Evolutionary conservation across 139 green algal genomes (phyloP).

Genomic region (Nannochloris sp.): DNA sequence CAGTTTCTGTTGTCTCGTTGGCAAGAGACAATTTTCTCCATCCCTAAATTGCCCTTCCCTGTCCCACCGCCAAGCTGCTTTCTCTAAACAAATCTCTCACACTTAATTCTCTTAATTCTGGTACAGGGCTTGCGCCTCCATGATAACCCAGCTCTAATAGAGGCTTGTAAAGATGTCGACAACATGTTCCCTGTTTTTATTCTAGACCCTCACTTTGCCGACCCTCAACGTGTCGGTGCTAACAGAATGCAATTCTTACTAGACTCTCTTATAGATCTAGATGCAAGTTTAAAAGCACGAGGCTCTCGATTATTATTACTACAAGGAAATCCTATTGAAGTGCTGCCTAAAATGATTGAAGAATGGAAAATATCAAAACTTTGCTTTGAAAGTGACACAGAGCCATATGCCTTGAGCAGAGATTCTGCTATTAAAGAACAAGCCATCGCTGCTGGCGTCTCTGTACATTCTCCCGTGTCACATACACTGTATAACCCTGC

Average conservation of each 20-base stretch:
- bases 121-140: slow-evolving; percentile 76
- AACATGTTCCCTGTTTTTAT: slow-evolving; percentile 78
- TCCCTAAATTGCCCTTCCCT: too few relatives aligned
- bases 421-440: slow-evolving; percentile 42
- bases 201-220: slow-evolving; percentile 69
- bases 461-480: slow-evolving; percentile 44
- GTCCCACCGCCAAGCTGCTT: too few relatives aligned
- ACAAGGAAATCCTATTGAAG: slow-evolving; percentile 58
- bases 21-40: too few relatives aligned
- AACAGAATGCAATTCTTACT: slow-evolving; percentile 84
- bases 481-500: slow-evolving; percentile 81
- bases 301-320: slow-evolving; percentile 65
- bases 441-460: slow-evolving; percentile 41
- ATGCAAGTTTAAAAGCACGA: slow-evolving; percentile 45
- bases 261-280: slow-evolving; percentile 69
- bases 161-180: slow-evolving; percentile 38
- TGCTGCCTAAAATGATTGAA: slow-evolving; percentile 52
- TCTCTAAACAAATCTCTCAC: too few relatives aligned
- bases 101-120: too few relatives aligned
- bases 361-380: slow-evolving; percentile 56
- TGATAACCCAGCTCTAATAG: slow-evolving; percentile 81
- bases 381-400: slow-evolving; percentile 82
- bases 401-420: slow-evolving; percentile 66
- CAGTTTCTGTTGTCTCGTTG: too few relatives aligned
- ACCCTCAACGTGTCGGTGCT: slow-evolving; percentile 52